Percentiles rank a stretch among this genome's conserved stretches.
Conservation (phyloP, 2,329 filamentous ascomycete species). For the Ceratocystis huliohia region DNA sequence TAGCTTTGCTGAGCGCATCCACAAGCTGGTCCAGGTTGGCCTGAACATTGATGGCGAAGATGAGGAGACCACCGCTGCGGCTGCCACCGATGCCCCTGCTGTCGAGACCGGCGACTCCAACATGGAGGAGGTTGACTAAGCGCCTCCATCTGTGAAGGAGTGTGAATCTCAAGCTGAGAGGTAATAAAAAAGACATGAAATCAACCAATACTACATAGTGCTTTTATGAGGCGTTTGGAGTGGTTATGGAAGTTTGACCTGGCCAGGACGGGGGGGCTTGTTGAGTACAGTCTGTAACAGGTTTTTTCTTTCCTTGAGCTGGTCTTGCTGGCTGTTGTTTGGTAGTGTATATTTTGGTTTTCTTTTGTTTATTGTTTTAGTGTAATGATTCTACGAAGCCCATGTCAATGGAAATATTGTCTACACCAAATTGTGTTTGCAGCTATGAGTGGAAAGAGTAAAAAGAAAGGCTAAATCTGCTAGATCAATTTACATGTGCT, state of each 20-base stretch:
- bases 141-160: conserved; percentile 14
- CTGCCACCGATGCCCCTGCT: conserved; percentile 44
- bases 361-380: conserved; percentile 13
- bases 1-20: conserved; percentile 95
- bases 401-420: conserved; percentile 16
- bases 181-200: conserved; percentile 19
- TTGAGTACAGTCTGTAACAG: neutral
- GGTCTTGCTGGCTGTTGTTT: neutral
- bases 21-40: conserved; percentile 97
- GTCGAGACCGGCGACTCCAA: conserved; percentile 70
- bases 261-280: neutral
- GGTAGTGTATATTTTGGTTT: conserved; percentile 13
- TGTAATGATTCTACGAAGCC: conserved; percentile 17
- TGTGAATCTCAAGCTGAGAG: neutral
- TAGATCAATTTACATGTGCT: neutral
- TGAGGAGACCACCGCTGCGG: conserved; percentile 47
- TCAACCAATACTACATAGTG: conserved; percentile 12
- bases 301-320: neutral
- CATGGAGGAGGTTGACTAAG: conserved; percentile 99
- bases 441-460: neutral
- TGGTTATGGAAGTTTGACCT: conserved; percentile 13
- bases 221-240: conserved; percentile 15
- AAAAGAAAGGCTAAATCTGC: too few species aligned
- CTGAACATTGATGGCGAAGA: conserved; percentile 95
- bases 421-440: neutral